Evolutionary conservation across 371 early-diverging fungal genomes (phyloP), one percentile per base, ranked within the genome.

Genomic region (Synchytrium microbalum): DNA sequence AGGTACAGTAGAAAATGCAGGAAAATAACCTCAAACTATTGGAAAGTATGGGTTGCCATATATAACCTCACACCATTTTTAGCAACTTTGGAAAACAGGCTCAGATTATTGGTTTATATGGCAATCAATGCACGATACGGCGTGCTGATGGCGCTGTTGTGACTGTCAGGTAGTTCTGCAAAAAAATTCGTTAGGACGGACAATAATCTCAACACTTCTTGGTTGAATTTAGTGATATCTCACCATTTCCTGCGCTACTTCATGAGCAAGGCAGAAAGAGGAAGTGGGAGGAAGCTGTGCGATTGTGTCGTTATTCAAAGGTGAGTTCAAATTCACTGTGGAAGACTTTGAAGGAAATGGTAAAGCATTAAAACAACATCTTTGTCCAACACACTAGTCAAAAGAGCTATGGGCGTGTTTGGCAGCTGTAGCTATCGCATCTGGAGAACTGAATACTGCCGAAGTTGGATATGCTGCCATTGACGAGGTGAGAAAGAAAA

Each of bases 381-480:
- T 28, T 68, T 0, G 54, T 54, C 33, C 8, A 27, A 32, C 33
- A 13, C 13, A n/a, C 24, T 19, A 77, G 76, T 69, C 63, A 61
- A 69, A 68, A 52, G 77, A 75, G 59, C 66, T 82, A 16, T 82
- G 83, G 83, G 79, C 81, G 0, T 77, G 76, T 53, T 73, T 82
- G 0, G 83, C 83, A 0, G 81, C 70, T 3, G 75, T 81, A 77
- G 73, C 80, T 1, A 61, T 82, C 1, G 30, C 60, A 31, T 75
- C 75, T 0, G 77, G 80, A 52, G 83, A 82, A 32, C 66, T 82
- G 16, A 79, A 82, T 65, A 82, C 83, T 1, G 81, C 81, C 28
- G 83, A 82, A 58, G 74, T 82, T 0, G 80, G 79, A 1, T 82
- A 81, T 60, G 83, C 83, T 0, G 72, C 76, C n/a, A 77, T 82